Evolutionary conservation across 1,284 basidiomycete species (phyloP), one percentile per base, ranked within the genome.

Genomic region (Mycosarcoma mackinlayi): DNA sequence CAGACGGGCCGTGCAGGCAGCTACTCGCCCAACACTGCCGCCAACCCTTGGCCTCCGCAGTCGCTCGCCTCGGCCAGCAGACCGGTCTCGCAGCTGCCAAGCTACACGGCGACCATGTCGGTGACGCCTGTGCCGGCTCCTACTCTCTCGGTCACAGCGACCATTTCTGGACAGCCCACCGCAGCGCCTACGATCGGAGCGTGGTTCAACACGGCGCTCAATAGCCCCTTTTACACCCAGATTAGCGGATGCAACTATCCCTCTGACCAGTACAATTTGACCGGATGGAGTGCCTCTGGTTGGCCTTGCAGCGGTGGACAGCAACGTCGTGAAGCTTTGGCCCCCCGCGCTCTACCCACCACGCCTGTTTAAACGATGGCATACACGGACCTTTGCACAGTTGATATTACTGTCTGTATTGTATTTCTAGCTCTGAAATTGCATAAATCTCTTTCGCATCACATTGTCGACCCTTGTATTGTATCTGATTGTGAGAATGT

Each of bases 231-330:
- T 42, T 75, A 63, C 25, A 67, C 67, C 2, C 33, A 47, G n/a
- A 73, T 77, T 25, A 41, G 44, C 18, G 69, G 69, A 4, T 77
- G 75, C 66, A 56, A 54, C 39, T 75, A 75, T 42, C 73, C 69
- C 10, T 18, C 49, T 10, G 64, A 67, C 37, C 58, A 60, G 44
- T 75, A 72, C 47, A 57, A 63, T 24, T 14, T 73, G 47, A 44
- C 39, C 13, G 61, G 56, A 3, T 68, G 52, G 55, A 46, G 31
- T 19, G 27, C 55, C 0, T 37, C 31, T n/a, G 72, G 68, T 2
- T 74, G 67, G 63, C 72, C 73, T n/a, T 72, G 68, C 47, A 52
- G 54, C 23, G 67, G 67, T 4, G 49, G 50, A 2, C 45, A 57
- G 41, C 52, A 30, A 39, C 46, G 55, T 8, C 39, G 61, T 28